These are phyloP conservation scores for Geranium incanum DNA, from an alignment of 441 rosid genomes.

Conservation along the genomic window DNA sequence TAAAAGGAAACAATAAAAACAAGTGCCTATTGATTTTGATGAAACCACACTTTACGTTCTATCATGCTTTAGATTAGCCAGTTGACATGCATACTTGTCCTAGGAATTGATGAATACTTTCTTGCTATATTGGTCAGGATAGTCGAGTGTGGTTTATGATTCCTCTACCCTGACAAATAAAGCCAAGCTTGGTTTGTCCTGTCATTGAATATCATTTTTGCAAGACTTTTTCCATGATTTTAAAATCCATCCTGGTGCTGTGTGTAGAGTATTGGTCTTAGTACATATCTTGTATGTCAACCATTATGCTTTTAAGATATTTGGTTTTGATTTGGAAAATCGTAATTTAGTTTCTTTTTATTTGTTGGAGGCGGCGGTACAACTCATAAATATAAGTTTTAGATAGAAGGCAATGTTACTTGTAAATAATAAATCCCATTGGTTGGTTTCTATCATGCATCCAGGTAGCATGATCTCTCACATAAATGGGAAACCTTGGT, in stretches of 20 bases:
- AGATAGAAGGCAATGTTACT: not conserved
- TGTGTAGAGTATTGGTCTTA: not conserved
- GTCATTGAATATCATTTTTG: not conserved
- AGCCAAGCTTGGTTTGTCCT: not conserved
- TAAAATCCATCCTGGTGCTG: not conserved
- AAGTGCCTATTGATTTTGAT: too few species aligned
- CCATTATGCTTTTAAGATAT: not conserved
- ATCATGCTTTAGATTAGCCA: too few species aligned
- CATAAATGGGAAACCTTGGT: not conserved
- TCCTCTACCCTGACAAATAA: not conserved
- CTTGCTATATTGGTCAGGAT: not conserved
- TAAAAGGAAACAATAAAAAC: too few species aligned
- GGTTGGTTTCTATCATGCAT: not conserved
- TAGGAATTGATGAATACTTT: not conserved
- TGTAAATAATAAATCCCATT: not conserved
- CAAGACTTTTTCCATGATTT: not conserved
- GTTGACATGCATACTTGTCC: too few species aligned
- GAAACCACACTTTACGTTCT: too few species aligned
- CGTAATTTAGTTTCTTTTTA: not conserved
- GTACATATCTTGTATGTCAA: not conserved
- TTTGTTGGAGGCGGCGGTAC: not conserved
- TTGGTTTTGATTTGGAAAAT: not conserved
- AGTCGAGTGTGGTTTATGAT: not conserved
- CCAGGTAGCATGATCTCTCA: not conserved
- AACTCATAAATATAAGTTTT: not conserved